Evolutionary conservation across 768 basidiomycete species (phyloP), one percentile per base, ranked within the genome.

Genomic region (Amanita phalloides): DNA sequence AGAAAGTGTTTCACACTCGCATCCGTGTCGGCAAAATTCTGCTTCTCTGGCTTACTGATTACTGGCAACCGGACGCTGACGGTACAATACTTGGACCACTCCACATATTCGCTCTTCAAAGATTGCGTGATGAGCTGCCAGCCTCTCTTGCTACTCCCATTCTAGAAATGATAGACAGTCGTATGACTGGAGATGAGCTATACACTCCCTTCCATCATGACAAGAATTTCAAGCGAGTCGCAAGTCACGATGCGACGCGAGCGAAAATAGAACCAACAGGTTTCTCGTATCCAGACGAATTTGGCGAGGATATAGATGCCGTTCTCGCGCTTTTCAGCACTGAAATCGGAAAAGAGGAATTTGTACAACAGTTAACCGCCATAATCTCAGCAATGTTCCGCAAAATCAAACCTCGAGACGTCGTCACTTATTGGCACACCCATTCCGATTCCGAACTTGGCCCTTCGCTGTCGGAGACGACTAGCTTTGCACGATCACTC

Each of bases 11-110:
- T 26, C 73, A 74, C 11, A 68, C 81, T 33, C 79, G 78, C 48
- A 65, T 79, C 48, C 71, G 79, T n/a, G 71, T 87, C 14, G 77
- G 74, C 43, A 79, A 78, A 58, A 58, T 82, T 21, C 58, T 89
- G 51, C 73, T 78, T 57, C 68, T 73, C n/a, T 90, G 87, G 87
- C 70, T 87, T n/a, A 75, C 82, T 53, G 65, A 71, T 35, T 76
- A 86, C 59, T 90, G 86, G 86, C 68, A 72, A 33, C 65, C 68
- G n/a, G 71, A 71, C 1, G 61, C 65, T 3, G 87, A 90, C 49
- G 57, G 55, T 0, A 65, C 71, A 3, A 63, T 74, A 17, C 61
- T 76, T 45, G 60, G 57, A 26, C 53, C 48, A 11, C 59, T 70
- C 10, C 61, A 62, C 42, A 20, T 25, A 5, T 66, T 66, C 54